Percentiles rank a stretch among this genome's conserved stretches.
Conservation (phyloP, 2,329 filamentous ascomycete genomes). For the Ophiosphaerella korrae region DNA sequence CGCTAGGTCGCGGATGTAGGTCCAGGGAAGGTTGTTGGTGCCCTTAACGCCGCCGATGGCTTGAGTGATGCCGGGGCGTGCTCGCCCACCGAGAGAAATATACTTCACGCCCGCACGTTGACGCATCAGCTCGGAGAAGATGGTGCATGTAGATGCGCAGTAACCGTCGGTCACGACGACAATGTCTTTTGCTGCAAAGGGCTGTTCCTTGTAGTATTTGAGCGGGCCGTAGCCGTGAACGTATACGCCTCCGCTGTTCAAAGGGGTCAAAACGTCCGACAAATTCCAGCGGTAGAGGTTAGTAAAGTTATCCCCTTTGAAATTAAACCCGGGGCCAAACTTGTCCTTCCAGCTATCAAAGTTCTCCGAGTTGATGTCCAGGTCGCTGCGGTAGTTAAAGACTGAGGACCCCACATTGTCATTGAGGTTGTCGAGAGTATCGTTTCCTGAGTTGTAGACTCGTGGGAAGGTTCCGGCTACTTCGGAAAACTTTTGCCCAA, state of each 20-base stretch:
- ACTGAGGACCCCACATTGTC: constrained; percentile 48
- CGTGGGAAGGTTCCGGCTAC: constrained; percentile 40
- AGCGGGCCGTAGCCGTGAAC: constrained; percentile 43
- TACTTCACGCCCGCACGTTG: constrained; percentile 59
- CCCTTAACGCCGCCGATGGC: constrained; percentile 69
- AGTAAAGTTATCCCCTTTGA: constrained; percentile 61
- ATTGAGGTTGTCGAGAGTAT: constrained; percentile 42
- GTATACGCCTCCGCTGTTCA: constrained; percentile 41
- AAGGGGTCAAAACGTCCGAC: constrained; percentile 44
- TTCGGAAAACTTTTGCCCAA: constrained; percentile 50
- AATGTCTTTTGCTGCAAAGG: constrained; percentile 64
- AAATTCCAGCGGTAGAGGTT: constrained; percentile 61
- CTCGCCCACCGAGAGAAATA: constrained; percentile 65
- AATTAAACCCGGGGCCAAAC: constrained; percentile 47
- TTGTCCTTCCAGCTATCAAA: constrained; percentile 55
- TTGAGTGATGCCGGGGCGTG: constrained; percentile 57
- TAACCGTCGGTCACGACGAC: constrained; percentile 59
- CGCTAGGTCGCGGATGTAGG: constrained; percentile 36
- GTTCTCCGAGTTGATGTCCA: constrained; percentile 56
- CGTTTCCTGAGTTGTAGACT: constrained; percentile 31
- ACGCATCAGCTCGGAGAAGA: constrained; percentile 62
- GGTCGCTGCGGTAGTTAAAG: constrained; percentile 55
- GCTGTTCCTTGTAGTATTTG: constrained; percentile 53
- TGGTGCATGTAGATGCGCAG: constrained; percentile 65
- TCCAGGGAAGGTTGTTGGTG: constrained; percentile 45